Percentiles rank a stretch among this genome's conserved stretches.
Evolutionary conservation across 495 filamentous ascomycete genomes (phyloP).

Genomic region (Viridothelium virens): DNA sequence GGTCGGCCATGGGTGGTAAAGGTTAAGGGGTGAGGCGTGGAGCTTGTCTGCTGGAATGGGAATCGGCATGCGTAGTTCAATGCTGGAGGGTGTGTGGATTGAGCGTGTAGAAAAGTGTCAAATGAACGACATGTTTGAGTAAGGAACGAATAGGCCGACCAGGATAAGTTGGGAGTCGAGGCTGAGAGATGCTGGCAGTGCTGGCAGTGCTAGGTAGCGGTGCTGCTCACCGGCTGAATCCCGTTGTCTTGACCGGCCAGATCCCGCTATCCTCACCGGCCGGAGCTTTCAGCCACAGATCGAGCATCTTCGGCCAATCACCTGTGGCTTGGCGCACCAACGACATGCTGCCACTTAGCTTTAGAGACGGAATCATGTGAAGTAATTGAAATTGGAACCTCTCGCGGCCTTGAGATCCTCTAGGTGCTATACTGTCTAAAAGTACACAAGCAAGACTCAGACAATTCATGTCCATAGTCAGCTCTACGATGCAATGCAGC

Average conservation of each 20-base stretch:
- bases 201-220: too few species aligned
- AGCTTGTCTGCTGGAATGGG: neutral
- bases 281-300: neutral
- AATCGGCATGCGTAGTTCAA: neutral
- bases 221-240: neutral
- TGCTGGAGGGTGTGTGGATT: neutral
- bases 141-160: slow-evolving; percentile 3
- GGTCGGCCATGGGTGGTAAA: neutral
- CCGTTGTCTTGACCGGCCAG: neutral
- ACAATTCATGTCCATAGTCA: too few species aligned
- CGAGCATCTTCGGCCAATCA: slow-evolving; percentile 2
- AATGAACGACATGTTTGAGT: slow-evolving; percentile 1
- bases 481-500: too few species aligned
- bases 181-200: neutral
- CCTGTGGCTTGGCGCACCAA: neutral
- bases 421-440: too few species aligned
- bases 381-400: neutral
- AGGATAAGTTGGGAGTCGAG: slow-evolving; percentile 8
- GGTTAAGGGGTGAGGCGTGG: neutral
- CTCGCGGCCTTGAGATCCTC: too few species aligned
- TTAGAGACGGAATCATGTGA: neutral
- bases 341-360: neutral
- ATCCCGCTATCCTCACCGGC: neutral
- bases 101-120: neutral
- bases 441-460: too few species aligned